Conservation (phyloP, 192 early-diverging fungal genomes). For the Umbelopsis ramanniana region DNA sequence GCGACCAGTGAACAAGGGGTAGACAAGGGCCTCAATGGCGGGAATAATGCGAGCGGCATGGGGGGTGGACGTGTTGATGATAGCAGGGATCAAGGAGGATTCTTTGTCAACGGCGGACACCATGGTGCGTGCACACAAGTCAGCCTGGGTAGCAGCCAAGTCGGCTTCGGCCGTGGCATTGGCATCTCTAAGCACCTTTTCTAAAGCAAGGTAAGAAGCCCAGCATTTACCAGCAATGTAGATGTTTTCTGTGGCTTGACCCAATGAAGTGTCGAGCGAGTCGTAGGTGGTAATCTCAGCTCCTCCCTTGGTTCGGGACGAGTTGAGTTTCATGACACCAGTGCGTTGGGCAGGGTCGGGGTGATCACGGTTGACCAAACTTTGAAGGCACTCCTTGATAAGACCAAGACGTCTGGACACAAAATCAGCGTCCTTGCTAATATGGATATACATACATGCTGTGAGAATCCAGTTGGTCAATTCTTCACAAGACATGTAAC, state of each 20-base stretch:
- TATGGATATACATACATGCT: slow-evolving; percentile 18
- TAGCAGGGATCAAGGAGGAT: slow-evolving; percentile 1
- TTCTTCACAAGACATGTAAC: slow-evolving; percentile 32
- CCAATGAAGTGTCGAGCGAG: slow-evolving; percentile 26
- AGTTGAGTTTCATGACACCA: slow-evolving; percentile 26
- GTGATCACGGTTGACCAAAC: slow-evolving; percentile 28
- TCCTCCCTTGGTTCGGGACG: slow-evolving; percentile 26
- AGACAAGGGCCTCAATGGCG: slow-evolving; percentile 30
- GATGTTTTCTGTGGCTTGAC: slow-evolving; percentile 20
- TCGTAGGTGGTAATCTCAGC: slow-evolving; percentile 34
- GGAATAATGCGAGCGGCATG: slow-evolving; percentile 29
- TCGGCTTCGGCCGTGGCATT: slow-evolving; percentile 1
- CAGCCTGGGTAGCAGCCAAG: slow-evolving; percentile 18
- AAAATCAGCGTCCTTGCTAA: slow-evolving; percentile 22
- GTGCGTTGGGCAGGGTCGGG: slow-evolving; percentile 17
- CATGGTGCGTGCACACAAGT: slow-evolving; percentile 20
- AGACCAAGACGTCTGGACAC: slow-evolving; percentile 12
- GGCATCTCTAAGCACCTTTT: slow-evolving; percentile 21
- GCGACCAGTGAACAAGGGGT: slow-evolving; percentile 27
- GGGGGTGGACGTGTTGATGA: slow-evolving; percentile 17
- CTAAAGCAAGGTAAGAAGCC: slow-evolving; percentile 27
- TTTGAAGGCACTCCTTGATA: slow-evolving; percentile 26
- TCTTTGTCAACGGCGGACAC: background rate
- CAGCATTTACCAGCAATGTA: slow-evolving; percentile 33
- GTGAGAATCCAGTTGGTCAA: slow-evolving; percentile 33